These are phyloP conservation scores for Leishmania turanica DNA, from an alignment of 208 protist species.

Conservation along the genomic window DNA sequence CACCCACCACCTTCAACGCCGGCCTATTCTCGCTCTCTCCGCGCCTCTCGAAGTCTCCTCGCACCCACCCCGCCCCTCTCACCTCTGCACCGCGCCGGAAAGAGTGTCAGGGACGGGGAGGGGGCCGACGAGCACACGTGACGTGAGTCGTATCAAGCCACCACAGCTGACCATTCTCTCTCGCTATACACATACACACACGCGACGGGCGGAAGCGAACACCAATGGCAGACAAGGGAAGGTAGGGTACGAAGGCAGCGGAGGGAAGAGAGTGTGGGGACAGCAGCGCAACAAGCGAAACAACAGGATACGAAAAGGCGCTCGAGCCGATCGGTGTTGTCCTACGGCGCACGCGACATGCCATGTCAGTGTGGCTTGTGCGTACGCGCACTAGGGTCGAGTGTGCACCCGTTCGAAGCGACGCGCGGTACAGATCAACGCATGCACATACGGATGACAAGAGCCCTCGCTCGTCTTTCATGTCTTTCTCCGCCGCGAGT, in stretches of 20 bases:
- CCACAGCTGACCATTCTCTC: not conserved
- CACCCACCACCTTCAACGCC: not conserved
- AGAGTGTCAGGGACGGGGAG: not conserved
- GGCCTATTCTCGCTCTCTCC: not conserved
- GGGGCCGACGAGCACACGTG: not conserved
- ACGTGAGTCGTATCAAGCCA: too few relatives aligned
- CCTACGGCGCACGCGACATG: too few relatives aligned
- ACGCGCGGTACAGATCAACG: not conserved
- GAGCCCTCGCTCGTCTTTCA: not conserved
- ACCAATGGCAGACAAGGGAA: not conserved
- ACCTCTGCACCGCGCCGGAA: too few relatives aligned
- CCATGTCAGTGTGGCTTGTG: too few relatives aligned
- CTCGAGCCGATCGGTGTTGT: too few relatives aligned
- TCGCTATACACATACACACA: too few relatives aligned
- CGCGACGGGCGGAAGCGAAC: not conserved
- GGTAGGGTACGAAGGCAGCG: too few relatives aligned
- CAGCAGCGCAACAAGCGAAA: too few relatives aligned
- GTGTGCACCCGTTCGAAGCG: not conserved
- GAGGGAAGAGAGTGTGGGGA: too few relatives aligned
- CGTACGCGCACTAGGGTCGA: too few relatives aligned
- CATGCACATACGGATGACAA: not conserved
- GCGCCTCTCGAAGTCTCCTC: too few relatives aligned
- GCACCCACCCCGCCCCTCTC: not conserved
- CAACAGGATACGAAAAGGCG: too few relatives aligned
- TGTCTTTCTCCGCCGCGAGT: not conserved